A percentile compares a stretch with the other conserved stretches of the same genome.
phyloP scores from a whole-genome alignment of 2,329 filamentous ascomycete species.

The Hypoxylon sp. region DNA sequence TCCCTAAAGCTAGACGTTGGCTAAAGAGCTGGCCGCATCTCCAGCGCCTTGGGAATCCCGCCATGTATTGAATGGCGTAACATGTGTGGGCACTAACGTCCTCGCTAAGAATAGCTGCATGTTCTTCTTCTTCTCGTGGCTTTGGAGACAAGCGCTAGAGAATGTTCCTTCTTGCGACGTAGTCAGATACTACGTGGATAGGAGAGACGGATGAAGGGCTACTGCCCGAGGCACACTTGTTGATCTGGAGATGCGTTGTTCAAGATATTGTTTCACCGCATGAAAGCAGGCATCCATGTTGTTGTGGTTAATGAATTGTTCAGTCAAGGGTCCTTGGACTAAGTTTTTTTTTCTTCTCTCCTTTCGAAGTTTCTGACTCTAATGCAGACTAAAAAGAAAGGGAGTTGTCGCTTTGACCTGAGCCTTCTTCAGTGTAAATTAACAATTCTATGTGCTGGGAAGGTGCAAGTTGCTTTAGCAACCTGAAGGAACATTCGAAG shows the following conservation, averaged over 20 bases:
- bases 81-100: slow-evolving; percentile 28
- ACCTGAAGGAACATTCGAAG: neutral
- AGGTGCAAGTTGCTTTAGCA: neutral
- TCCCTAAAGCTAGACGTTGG: slow-evolving; percentile 27
- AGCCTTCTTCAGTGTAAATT: slow-evolving; percentile 9
- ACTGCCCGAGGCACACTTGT: slow-evolving; percentile 23
- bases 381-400: slow-evolving; percentile 17
- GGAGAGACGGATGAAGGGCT: slow-evolving; percentile 5
- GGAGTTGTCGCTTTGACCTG: slow-evolving; percentile 4
- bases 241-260: slow-evolving; percentile 41
- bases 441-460: neutral
- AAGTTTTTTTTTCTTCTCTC: neutral
- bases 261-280: slow-evolving; percentile 45
- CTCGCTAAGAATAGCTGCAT: slow-evolving; percentile 40
- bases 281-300: slow-evolving; percentile 32
- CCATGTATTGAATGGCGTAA: slow-evolving; percentile 31
- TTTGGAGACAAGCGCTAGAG: slow-evolving; percentile 33
- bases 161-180: slow-evolving; percentile 21
- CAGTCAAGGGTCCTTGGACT: slow-evolving; percentile 25
- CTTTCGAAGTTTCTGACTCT: slow-evolving; percentile 20
- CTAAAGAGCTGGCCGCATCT: slow-evolving; percentile 33
- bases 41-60: slow-evolving; percentile 25
- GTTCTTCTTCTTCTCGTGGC: slow-evolving; percentile 20
- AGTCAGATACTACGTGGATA: slow-evolving; percentile 31
- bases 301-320: slow-evolving; percentile 38